phyloP scores from a whole-genome alignment of 441 rosid genomes.

The Erysimum cheiri region DNA sequence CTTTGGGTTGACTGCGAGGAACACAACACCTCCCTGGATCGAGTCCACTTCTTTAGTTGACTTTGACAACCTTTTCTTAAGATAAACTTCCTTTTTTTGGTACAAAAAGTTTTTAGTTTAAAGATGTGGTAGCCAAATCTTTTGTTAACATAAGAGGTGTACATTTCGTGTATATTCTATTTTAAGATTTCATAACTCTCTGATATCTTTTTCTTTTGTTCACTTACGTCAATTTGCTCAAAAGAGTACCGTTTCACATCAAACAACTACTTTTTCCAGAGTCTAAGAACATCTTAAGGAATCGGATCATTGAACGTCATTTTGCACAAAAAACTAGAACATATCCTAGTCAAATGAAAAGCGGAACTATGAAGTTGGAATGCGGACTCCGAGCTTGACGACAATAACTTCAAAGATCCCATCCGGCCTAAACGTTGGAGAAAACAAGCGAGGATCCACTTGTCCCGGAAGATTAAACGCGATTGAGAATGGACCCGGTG shows the following conservation, averaged over 20 bases:
- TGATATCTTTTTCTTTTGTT: neutral
- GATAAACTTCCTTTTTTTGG: neutral
- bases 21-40: constrained; percentile 36
- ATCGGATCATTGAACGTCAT: constrained; percentile 20
- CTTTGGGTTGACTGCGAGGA: constrained; percentile 37
- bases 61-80: constrained; percentile 8
- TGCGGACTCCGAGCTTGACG: constrained; percentile 48
- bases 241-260: constrained; percentile 20
- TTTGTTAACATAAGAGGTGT: neutral
- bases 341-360: neutral
- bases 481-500: constrained; percentile 71
- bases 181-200: neutral
- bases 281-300: constrained; percentile 16
- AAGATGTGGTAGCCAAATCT: neutral
- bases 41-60: constrained; percentile 41
- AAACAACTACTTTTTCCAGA: neutral
- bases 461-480: constrained; percentile 80
- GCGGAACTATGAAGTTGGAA: constrained; percentile 22
- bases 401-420: constrained; percentile 82
- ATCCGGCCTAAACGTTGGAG: constrained; percentile 55
- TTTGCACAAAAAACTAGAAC: constrained; percentile 1
- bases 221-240: neutral
- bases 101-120: neutral
- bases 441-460: constrained; percentile 77
- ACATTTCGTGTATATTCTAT: neutral